Base-by-base conservation (phyloP, 2,329 filamentous ascomycete genomes). In the Xylaria sp. region DNA sequence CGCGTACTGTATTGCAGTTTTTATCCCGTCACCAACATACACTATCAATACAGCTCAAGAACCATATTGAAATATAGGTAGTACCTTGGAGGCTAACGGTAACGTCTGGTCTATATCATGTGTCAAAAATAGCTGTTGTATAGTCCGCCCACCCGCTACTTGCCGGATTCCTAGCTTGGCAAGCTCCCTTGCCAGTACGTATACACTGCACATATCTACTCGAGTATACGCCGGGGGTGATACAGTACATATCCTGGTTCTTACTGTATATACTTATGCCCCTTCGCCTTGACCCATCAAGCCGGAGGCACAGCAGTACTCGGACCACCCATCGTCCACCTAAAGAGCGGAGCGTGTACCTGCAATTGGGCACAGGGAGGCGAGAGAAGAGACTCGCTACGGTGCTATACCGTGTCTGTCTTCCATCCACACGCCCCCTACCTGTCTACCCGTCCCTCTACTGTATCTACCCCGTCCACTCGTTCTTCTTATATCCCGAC, bases 401-500 rank as follows among this genome's bases (percentile, higher is more conserved):
- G 60, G 41, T 54, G 27, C 47, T 52, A 35, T 46, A 62, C 58
- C 46, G 62, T 62, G 55, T 40, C 51, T n/a, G 21, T 35, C 31
- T 15, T 11, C 44, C 46, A 40, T 54, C 60, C 63, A 62, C 52
- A 60, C 55, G 51, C 52, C 35, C 56, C 60, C 51, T 63, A 60
- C 55, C 58, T 59, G 35, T 41, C 49, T 43, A 61, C 43, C 60
- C 40, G 60, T 59, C 52, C 60, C 47, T 49, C 38, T 37, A 52
- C 37, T 40, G 56, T 63, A 58, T 60, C 60, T 57, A 57, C 60
- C 57, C 60, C 56, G 35, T 58, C 63, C 48, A 58, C 49, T 60
- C 56, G 56, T 54, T 63, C 63, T 58, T 55, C 49, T 61, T 63
- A 63, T 65, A 60, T 60, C 48, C 56, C 63, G 60, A 54, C 56